Evolutionary conservation across 2,329 filamentous ascomycete genomes (phyloP), one percentile per base, ranked within the genome.

Genomic region (Hypoxylon sp.): DNA sequence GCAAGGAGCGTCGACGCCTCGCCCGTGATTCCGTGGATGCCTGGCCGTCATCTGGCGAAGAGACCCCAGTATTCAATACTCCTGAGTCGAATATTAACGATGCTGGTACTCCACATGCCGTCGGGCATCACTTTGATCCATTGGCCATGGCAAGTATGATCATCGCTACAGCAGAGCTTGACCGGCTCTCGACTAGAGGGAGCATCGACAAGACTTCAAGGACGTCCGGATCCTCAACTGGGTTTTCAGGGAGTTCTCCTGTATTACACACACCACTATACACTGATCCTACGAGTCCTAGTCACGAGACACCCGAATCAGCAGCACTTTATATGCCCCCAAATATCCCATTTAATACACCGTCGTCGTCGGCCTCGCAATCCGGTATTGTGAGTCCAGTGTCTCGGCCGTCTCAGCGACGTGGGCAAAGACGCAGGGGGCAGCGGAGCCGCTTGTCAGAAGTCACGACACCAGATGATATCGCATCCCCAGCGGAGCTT

Each of bases 371-470:
- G 2, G 48, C 14, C 5, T 37, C 67, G 13, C 62, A 61, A 29
- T 63, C 63, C 9, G 58, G 65, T 13, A 31, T 54, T 5, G 11
- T 48, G 13, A 72, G 55, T 29, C 70, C 68, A 8, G 47, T 57
- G 5, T 64, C 64, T 8, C 68, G 63, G 47, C 35, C 63, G 29
- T 54, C 71, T 11, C 63, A 70, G 39, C 67, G 71, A 35, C 37
- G 14, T 19, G 75, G 69, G 19, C 68, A 67, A 37, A 70, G 66
- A 59, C 65, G 68, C n/a, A 68, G 73, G 64, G 67, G 48, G 24
- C 72, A 73, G 37, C 71, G 71, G 5, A 78, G 77, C 26, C 74
- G 67, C 17, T 51, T 78, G 19, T 77, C 76, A 3, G 77, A 78
- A 69, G 73, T 78, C 5, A 77, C 76, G 2, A 78, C 74, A 3